Evolutionary conservation across 495 filamentous ascomycete species (phyloP).

Genomic region (Daldinia concentrica): DNA sequence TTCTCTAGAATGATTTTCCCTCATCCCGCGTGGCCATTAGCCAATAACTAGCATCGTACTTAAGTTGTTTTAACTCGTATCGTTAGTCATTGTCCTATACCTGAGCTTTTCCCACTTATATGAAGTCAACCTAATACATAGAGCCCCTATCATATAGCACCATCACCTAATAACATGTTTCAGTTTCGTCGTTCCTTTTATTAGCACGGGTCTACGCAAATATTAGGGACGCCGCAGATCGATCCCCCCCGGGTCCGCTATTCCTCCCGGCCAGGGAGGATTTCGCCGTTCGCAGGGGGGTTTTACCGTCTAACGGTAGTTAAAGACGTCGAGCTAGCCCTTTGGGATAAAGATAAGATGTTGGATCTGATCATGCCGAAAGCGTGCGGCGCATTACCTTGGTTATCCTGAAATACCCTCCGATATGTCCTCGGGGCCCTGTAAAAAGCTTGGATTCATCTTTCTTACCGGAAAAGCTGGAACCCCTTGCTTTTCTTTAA

Average conservation of each 20-base stretch:
- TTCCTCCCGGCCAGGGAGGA: background rate
- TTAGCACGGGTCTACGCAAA: constrained; percentile 10
- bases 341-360: background rate
- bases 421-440: background rate
- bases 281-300: constrained; percentile 1
- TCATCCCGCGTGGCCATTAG: background rate
- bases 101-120: background rate
- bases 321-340: constrained; percentile 2
- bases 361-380: constrained; percentile 10
- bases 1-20: background rate
- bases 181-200: constrained; percentile 13
- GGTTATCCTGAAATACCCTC: background rate
- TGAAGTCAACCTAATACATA: constrained; percentile 11
- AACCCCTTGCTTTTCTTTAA: background rate
- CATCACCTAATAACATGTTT: constrained; percentile 17
- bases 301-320: constrained; percentile 3
- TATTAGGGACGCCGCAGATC: constrained; percentile 24
- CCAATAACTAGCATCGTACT: constrained; percentile 14
- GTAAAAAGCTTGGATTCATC: background rate
- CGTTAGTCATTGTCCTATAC: background rate
- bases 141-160: constrained; percentile 17
- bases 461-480: background rate
- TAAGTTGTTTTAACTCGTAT: constrained; percentile 12
- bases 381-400: background rate
- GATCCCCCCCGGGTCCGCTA: constrained; percentile 22